Base-by-base conservation (phyloP, 441 rosid species). In the Jatropha multifida region DNA sequence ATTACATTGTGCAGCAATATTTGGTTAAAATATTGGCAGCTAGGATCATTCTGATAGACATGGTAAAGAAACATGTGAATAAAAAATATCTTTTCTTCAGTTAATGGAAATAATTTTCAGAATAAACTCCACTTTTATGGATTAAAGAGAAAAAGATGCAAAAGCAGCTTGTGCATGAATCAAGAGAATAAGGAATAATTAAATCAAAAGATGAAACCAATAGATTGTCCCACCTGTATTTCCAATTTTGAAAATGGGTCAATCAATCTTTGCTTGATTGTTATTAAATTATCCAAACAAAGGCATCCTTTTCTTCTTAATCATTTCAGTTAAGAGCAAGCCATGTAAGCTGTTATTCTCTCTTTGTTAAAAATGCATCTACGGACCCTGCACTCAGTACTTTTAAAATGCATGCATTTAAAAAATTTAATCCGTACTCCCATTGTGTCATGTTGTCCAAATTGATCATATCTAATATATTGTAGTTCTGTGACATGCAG, bases 81-180 rank as follows among this genome's bases (percentile, higher is more conserved):
- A 60, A 58, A 41, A 56, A 38, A 20, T 56, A 55, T 27, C 56
- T 23, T 55, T 38, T 70, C 59, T 54, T 11, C 23, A 59, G 15
- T 42, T 42, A 59, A 14, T 59, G 42, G 79, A 71, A 76, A 54
- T 37, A 69, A 70, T 51, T 70, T n/a, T 56, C 32, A 74, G 71
- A 77, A 77, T 72, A 68, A 74, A 52, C 58, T 77, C 72, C 66
- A 12, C 71, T 73, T 76, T 71, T 68, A 64, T 67, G 49, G 52
- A 68, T 15, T 77, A 71, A 46, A 68, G 49, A 71, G n/a, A 77
- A 69, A 56, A 56, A 51, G 61, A 60, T 60, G 69, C 64, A 73
- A 85, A 72, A 70, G 65, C 49, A 56, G 59, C 52, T 74, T 38
- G 5, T 51, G 5, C 42, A 58, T 46, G 40, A 78, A 54, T 49